phyloP scores from a whole-genome alignment of 495 filamentous ascomycete genomes.

The Amphirosellinia nigrospora region DNA sequence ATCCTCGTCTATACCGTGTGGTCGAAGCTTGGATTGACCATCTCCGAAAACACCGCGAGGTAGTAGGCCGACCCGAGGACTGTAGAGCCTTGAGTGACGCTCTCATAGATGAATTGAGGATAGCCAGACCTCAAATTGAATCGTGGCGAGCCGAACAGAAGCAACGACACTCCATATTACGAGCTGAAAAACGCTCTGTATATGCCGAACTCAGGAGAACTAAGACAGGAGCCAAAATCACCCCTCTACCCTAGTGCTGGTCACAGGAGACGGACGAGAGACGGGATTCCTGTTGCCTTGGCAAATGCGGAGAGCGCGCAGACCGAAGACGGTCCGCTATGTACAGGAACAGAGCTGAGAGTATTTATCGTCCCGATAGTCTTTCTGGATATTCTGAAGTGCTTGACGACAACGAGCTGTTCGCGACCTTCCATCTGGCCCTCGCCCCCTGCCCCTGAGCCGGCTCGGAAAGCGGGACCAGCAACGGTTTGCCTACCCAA shows the following conservation, averaged over 20 bases:
- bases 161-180: conserved; percentile 13
- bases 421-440: background rate
- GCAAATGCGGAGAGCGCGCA: conserved; percentile 29
- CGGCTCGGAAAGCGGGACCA: conserved; percentile 14
- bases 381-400: conserved; percentile 26
- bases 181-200: background rate
- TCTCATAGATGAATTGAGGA: conserved; percentile 26
- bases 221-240: conserved; percentile 15
- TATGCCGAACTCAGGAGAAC: conserved; percentile 32
- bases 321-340: conserved; percentile 27
- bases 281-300: conserved; percentile 38
- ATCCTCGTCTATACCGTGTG: conserved; percentile 41
- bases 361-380: conserved; percentile 36
- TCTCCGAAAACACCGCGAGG: conserved; percentile 19
- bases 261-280: conserved; percentile 29
- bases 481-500: conserved; percentile 7
- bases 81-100: conserved; percentile 33
- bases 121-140: conserved; percentile 24
- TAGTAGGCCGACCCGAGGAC: conserved; percentile 8
- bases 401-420: background rate
- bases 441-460: conserved; percentile 20
- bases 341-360: conserved; percentile 7
- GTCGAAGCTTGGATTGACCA: conserved; percentile 52
- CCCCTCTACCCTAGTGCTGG: conserved; percentile 15
- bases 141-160: conserved; percentile 31